phyloP scores from a whole-genome alignment of 2,329 filamentous ascomycete genomes.

The Fusarium chuoi region DNA sequence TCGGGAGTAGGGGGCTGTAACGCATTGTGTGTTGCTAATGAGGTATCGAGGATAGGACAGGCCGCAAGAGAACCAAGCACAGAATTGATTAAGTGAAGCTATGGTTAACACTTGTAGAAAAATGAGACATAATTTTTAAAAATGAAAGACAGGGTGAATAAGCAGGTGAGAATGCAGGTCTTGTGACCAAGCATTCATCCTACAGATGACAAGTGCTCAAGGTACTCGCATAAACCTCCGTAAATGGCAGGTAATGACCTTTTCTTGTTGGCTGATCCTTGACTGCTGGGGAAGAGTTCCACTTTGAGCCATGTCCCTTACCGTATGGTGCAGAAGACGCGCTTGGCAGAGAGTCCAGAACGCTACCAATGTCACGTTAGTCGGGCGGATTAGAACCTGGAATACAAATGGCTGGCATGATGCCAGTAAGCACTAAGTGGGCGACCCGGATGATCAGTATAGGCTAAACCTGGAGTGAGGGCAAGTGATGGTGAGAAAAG shows the following conservation, averaged over 20 bases:
- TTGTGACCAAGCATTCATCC: background rate
- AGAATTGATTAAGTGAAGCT: background rate
- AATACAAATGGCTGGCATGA: background rate
- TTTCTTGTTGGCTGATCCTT: background rate
- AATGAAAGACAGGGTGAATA: background rate
- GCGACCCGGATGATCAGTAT: background rate
- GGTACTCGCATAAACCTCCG: background rate
- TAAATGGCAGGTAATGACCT: background rate
- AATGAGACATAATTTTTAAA: background rate
- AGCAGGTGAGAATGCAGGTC: background rate
- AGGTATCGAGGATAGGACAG: background rate
- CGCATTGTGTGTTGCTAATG: background rate
- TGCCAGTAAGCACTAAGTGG: background rate
- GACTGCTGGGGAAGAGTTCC: background rate
- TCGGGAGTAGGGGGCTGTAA: background rate
- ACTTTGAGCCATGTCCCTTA: background rate
- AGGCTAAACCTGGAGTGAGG: background rate
- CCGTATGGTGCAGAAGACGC: background rate
- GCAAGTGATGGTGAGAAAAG: background rate
- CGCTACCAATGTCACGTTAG: background rate
- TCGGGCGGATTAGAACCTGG: rapidly evolving
- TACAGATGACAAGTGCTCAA: background rate
- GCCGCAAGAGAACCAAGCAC: rapidly evolving
- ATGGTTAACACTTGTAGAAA: background rate
- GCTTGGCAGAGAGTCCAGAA: background rate